These are phyloP conservation scores for Gryganskiella cystojenkinii DNA, from an alignment of 192 early-diverging fungal species.

Conservation along the genomic window DNA sequence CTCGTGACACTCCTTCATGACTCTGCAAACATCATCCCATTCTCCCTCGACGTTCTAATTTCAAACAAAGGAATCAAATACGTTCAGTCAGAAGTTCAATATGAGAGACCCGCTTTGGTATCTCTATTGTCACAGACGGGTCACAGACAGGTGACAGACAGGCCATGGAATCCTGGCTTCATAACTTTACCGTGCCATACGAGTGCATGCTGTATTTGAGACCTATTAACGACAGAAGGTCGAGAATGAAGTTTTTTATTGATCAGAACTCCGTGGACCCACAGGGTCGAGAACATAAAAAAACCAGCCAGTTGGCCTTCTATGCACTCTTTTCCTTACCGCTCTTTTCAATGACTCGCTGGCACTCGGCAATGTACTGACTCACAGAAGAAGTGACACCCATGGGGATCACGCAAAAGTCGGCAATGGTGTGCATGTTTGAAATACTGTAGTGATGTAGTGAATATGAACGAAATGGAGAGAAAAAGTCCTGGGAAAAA, in stretches of 20 bases:
- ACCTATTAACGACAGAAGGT: constrained; percentile 4
- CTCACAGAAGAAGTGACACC: constrained; percentile 51
- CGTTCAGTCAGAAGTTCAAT: no score
- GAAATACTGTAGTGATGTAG: not conserved
- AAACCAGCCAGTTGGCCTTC: not conserved
- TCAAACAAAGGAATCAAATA: not conserved
- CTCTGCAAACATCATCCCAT: constrained; percentile 47
- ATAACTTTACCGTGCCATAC: constrained; percentile 41
- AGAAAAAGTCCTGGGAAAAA: not conserved
- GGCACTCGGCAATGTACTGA: constrained; percentile 48
- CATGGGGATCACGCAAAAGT: constrained; percentile 54
- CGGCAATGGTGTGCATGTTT: constrained; percentile 49
- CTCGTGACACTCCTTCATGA: constrained; percentile 53
- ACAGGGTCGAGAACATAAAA: constrained; percentile 10
- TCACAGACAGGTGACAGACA: no score
- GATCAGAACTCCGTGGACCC: no score
- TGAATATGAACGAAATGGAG: not conserved
- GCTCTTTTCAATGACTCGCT: constrained; percentile 52
- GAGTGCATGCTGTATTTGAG: constrained; percentile 48
- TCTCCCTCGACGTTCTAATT: constrained; percentile 43
- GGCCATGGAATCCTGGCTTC: not conserved
- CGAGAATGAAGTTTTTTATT: not conserved
- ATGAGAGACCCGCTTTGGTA: no score
- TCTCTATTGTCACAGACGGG: no score
- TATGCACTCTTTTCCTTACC: no score